Percentiles rank a stretch among this genome's conserved stretches.
phyloP scores from a whole-genome alignment of 371 early-diverging fungal species.

The Mucor mucedo region DNA sequence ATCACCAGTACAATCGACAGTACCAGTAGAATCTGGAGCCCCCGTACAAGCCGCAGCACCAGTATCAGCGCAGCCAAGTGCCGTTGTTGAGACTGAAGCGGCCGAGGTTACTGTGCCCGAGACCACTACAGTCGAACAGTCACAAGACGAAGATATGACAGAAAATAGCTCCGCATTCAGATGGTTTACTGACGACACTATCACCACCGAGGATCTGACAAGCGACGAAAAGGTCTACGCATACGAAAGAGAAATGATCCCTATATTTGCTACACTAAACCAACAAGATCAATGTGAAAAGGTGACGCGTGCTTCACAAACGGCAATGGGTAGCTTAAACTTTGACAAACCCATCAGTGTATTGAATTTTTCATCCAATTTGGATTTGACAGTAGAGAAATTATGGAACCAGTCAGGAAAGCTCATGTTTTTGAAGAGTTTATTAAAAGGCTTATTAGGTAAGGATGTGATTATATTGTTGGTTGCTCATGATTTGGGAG shows the following conservation, averaged over 20 bases:
- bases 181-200: background rate
- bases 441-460: slow-evolving; percentile 2
- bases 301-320: background rate
- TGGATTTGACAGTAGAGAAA: background rate
- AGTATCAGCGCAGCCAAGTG: background rate
- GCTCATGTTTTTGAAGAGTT: slow-evolving; percentile 2
- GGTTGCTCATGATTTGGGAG: slow-evolving; percentile 3
- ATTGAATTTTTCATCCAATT: slow-evolving; percentile 4
- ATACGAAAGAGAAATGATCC: slow-evolving; percentile 7
- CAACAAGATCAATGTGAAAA: slow-evolving; percentile 6
- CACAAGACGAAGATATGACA: background rate
- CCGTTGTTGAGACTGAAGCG: background rate
- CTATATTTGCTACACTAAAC: slow-evolving; percentile 8
- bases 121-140: background rate
- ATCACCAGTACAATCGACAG: background rate
- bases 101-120: too few species aligned
- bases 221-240: slow-evolving; percentile 3
- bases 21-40: background rate
- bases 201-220: background rate
- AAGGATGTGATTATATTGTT: slow-evolving; percentile 5
- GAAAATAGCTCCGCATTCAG: background rate
- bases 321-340: background rate
- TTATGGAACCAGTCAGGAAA: slow-evolving; percentile 18
- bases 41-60: background rate
- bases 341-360: slow-evolving; percentile 8